Conservation (phyloP, 164 flowering plant species). For the Paratinospora sagittata region DNA sequence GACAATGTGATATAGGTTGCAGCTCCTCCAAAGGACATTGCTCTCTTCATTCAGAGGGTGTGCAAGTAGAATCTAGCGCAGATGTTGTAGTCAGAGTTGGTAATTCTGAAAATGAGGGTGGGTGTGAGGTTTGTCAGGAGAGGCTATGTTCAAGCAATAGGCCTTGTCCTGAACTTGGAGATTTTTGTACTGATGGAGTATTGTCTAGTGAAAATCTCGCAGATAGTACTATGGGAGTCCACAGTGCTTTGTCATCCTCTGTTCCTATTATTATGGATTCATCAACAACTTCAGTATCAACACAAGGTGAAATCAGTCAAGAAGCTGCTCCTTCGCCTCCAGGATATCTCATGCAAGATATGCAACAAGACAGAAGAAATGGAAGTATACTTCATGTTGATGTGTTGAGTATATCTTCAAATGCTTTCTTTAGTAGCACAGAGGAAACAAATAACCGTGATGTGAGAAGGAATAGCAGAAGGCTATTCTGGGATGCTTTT, state of each 20-base stretch:
- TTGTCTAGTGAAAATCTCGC: conserved; percentile 29
- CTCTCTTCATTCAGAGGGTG: conserved; percentile 30
- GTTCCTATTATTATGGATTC: conserved; percentile 27
- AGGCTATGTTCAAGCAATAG: conserved; percentile 26
- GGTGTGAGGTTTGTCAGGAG: conserved; percentile 20
- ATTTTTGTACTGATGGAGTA: conserved; percentile 18
- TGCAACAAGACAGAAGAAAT: conserved; percentile 34
- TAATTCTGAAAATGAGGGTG: conserved; percentile 17
- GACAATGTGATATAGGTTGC: conserved; percentile 33
- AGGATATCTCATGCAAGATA: conserved; percentile 37
- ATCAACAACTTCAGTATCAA: conserved; percentile 21
- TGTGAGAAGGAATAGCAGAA: conserved; percentile 60
- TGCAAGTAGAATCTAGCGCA: conserved; percentile 21
- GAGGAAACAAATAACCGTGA: conserved; percentile 42
- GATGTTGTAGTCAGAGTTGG: conserved; percentile 23
- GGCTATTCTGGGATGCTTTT: conserved; percentile 81
- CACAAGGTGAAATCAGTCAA: conserved; percentile 30
- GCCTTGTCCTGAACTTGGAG: conserved; percentile 19
- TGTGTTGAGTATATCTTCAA: conserved; percentile 54
- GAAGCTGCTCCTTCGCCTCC: conserved; percentile 32
- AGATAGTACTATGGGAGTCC: conserved; percentile 14
- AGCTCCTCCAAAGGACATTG: conserved; percentile 29
- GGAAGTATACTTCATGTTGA: conserved; percentile 52
- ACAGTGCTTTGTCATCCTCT: conserved; percentile 22
- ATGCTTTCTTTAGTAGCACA: conserved; percentile 29